Conservation (phyloP, 2,329 filamentous ascomycete genomes). For the Calonectria pteridis region DNA sequence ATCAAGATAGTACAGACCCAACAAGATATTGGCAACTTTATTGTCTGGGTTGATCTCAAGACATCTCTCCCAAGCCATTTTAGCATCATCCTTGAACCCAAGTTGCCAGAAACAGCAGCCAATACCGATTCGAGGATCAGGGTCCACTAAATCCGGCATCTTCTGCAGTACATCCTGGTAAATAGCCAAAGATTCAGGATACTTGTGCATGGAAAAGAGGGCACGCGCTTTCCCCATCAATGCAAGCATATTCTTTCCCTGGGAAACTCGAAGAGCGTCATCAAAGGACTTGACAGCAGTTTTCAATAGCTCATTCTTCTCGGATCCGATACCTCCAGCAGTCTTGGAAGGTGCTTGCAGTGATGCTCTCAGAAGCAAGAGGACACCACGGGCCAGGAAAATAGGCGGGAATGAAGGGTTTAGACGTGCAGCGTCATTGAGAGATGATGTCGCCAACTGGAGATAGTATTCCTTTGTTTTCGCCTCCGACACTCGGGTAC, state of each 20-base stretch:
- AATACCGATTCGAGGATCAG: slow-evolving; percentile 95
- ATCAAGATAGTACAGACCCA: slow-evolving; percentile 91
- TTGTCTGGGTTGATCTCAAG: slow-evolving; percentile 85
- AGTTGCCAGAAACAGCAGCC: slow-evolving; percentile 98
- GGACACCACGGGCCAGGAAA: slow-evolving; percentile 89
- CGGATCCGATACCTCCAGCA: slow-evolving; percentile 75
- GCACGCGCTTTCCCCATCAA: slow-evolving; percentile 90
- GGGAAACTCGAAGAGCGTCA: slow-evolving; percentile 87
- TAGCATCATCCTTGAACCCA: slow-evolving; percentile 93
- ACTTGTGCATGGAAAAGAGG: slow-evolving; percentile 88
- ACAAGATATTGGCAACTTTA: slow-evolving; percentile 89
- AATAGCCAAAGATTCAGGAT: slow-evolving; percentile 81
- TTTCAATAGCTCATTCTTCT: slow-evolving; percentile 83
- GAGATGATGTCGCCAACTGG: slow-evolving; percentile 86
- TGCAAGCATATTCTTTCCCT: slow-evolving; percentile 91
- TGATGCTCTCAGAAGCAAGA: slow-evolving; percentile 89
- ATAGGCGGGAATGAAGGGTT: slow-evolving; percentile 93
- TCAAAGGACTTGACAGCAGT: slow-evolving; percentile 94
- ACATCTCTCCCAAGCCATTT: slow-evolving; percentile 88
- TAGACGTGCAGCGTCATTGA: slow-evolving; percentile 96
- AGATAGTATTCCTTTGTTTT: slow-evolving; percentile 96
- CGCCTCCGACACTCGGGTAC: slow-evolving; percentile 74
- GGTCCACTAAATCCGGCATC: slow-evolving; percentile 89
- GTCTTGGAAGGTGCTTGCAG: slow-evolving; percentile 81
- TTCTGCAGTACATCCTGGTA: slow-evolving; percentile 91